These are phyloP conservation scores for Termitomyces sp. DNA, from an alignment of 768 basidiomycete species.

Conservation along the genomic window DNA sequence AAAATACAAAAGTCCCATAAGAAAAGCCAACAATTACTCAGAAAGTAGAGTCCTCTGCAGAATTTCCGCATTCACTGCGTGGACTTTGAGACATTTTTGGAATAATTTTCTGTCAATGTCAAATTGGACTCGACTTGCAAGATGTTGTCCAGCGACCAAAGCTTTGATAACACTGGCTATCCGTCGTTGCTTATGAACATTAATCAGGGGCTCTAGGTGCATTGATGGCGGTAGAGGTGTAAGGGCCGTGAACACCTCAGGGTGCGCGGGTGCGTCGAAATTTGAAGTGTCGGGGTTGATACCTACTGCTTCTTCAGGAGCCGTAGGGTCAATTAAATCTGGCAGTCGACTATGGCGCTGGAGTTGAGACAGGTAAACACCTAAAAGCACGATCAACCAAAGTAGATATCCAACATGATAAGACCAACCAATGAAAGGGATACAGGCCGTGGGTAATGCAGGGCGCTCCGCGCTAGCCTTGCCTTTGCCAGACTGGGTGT, in stretches of 20 bases:
- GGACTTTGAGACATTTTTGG: slow-evolving; percentile 66
- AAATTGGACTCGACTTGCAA: slow-evolving; percentile 67
- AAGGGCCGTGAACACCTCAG: slow-evolving; percentile 74
- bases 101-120: slow-evolving; percentile 71
- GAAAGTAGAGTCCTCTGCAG: slow-evolving; percentile 40
- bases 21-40: slow-evolving; percentile 12
- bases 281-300: slow-evolving; percentile 57
- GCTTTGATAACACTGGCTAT: slow-evolving; percentile 78
- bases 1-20: slow-evolving; percentile 9
- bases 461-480: slow-evolving; percentile 33
- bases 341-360: slow-evolving; percentile 61
- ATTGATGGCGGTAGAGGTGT: slow-evolving; percentile 70
- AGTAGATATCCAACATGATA: not conserved
- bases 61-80: slow-evolving; percentile 53
- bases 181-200: slow-evolving; percentile 82
- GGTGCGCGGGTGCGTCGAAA: slow-evolving; percentile 66
- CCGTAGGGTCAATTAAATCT: slow-evolving; percentile 78
- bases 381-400: slow-evolving; percentile 26
- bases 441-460: slow-evolving; percentile 46
- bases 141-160: slow-evolving; percentile 77
- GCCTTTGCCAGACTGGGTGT: slow-evolving; percentile 29
- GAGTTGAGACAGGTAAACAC: slow-evolving; percentile 73
- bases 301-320: slow-evolving; percentile 61
- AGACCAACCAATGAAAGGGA: slow-evolving; percentile 76
- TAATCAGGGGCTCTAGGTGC: slow-evolving; percentile 80